Conservation (phyloP, 371 early-diverging fungal species). For the Lichtheimia ornata region DNA sequence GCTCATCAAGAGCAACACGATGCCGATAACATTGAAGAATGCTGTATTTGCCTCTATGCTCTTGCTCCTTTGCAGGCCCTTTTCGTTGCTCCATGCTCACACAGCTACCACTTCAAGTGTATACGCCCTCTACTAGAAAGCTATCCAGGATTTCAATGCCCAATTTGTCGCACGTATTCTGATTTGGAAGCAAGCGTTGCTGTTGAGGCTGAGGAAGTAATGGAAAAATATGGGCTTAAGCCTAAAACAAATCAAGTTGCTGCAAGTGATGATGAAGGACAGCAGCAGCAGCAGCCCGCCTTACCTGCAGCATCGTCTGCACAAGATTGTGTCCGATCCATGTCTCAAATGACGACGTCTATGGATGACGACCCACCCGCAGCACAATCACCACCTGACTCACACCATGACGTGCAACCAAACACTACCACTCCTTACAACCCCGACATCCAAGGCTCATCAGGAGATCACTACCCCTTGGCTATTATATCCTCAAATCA, state of each 20-base stretch:
- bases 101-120: constrained; percentile 95
- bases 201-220: constrained; percentile 65
- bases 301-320: too few species aligned
- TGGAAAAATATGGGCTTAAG: constrained; percentile 29
- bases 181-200: constrained; percentile 87
- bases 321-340: too few species aligned
- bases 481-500: too few species aligned
- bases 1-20: constrained; percentile 2
- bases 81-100: constrained; percentile 94
- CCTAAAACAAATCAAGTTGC: neutral
- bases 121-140: constrained; percentile 75
- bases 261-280: neutral
- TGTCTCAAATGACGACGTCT: too few species aligned
- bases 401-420: too few species aligned
- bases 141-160: constrained; percentile 87
- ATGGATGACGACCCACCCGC: too few species aligned
- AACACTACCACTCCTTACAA: too few species aligned
- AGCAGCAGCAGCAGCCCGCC: constrained; percentile 1
- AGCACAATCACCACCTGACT: too few species aligned
- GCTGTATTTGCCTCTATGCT: constrained; percentile 93
- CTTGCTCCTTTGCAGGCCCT: constrained; percentile 91
- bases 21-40: constrained; percentile 61
- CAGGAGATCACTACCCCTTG: too few species aligned
- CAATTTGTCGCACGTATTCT: constrained; percentile 92
- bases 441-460: too few species aligned